These are phyloP conservation scores for Cladophialophora carrionii DNA, from an alignment of 2,329 filamentous ascomycete species.

Conservation along the genomic window DNA sequence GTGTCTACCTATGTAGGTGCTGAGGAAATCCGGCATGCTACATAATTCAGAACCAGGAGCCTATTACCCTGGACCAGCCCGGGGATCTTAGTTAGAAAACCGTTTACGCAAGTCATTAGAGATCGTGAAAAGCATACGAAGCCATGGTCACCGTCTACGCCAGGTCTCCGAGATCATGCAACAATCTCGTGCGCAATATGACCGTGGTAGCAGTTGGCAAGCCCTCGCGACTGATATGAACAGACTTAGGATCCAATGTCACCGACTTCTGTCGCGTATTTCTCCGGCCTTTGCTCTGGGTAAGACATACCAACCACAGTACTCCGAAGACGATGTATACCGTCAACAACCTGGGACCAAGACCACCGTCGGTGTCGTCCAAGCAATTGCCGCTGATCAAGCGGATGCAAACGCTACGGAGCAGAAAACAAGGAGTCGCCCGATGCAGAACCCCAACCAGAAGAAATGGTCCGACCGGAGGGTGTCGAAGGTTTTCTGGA, in stretches of 20 bases:
- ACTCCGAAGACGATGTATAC: conserved; percentile 11
- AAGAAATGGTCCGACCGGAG: background rate
- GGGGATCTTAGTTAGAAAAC: background rate
- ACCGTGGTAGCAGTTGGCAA: conserved; percentile 46
- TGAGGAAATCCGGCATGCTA: background rate
- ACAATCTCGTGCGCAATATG: conserved; percentile 52
- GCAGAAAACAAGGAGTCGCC: background rate
- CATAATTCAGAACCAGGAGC: background rate
- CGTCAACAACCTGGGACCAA: background rate
- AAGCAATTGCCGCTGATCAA: background rate
- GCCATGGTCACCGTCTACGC: background rate
- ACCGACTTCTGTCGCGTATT: conserved; percentile 40
- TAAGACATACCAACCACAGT: conserved; percentile 11
- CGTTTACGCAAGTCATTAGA: background rate
- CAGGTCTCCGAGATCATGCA: conserved; percentile 36
- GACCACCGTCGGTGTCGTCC: conserved; percentile 12
- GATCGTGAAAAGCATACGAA: background rate
- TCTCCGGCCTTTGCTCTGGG: conserved; percentile 5
- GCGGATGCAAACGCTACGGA: background rate
- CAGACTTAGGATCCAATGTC: conserved; percentile 24
- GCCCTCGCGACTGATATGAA: conserved; percentile 48
- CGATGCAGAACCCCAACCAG: background rate
- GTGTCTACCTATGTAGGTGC: background rate
- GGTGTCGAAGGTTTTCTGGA: no score
- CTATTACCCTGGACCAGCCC: background rate